These are phyloP conservation scores for Asterochloris sp. DNA, from an alignment of 139 green algal genomes.

Conservation along the genomic window DNA sequence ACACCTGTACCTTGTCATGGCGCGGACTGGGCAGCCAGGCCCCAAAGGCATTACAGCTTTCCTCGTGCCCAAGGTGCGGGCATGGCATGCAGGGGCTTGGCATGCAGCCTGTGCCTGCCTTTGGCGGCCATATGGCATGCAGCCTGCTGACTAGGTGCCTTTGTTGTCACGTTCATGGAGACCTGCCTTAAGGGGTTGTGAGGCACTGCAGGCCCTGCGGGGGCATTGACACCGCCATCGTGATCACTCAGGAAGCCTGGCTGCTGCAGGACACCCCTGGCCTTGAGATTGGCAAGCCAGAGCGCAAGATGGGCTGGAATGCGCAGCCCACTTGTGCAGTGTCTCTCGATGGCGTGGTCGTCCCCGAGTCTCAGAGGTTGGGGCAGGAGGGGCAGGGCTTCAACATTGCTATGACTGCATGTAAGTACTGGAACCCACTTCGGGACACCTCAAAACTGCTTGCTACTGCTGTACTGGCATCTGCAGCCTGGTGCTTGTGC, in stretches of 20 bases:
- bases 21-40: conserved; percentile 49
- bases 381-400: conserved; percentile 72
- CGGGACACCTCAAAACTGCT: not conserved
- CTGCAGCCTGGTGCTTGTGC: too few relatives aligned
- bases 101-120: too few relatives aligned
- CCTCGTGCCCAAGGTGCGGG: conserved; percentile 49
- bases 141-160: too few relatives aligned
- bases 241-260: not conserved
- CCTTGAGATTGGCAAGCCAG: conserved; percentile 70
- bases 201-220: too few relatives aligned
- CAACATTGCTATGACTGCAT: conserved; percentile 70
- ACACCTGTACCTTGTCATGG: conserved; percentile 77
- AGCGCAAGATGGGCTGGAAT: conserved; percentile 83
- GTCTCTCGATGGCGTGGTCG: conserved; percentile 57
- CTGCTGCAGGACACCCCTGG: conserved; percentile 35
- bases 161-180: too few relatives aligned
- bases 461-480: not conserved
- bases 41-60: conserved; percentile 64
- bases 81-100: not conserved
- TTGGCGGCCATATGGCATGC: too few relatives aligned
- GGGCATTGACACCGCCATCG: too few relatives aligned
- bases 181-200: too few relatives aligned
- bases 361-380: conserved; percentile 44
- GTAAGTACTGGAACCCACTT: conserved; percentile 6
- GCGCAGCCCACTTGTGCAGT: conserved; percentile 70